Evolutionary conservation across 805 yeast genomes (phyloP), one percentile per base, ranked within the genome.

Genomic region (Clavispora santaluciae): DNA sequence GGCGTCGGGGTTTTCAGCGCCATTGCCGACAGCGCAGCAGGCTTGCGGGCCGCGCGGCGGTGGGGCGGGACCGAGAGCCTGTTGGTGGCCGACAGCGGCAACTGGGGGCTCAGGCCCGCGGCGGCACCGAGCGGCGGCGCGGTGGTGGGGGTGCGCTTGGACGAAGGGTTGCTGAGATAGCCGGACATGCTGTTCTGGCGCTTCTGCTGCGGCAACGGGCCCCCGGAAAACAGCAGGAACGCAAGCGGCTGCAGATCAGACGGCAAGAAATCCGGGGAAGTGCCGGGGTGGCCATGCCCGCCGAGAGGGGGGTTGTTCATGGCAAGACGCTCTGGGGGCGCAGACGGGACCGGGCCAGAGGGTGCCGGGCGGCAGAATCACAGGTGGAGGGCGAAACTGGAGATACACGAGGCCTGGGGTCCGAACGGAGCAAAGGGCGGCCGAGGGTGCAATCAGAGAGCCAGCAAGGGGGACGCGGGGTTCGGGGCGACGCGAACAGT

Each of bases 101-200:
- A 29, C 33, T 46, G 45, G n/a, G 44, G 39, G 35, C 48, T 46
- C 13, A 39, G 33, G 16, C 40, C 50, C 25, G 46, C 43, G 48
- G 47, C 49, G 39, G 45, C 26, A 11, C 46, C 45, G 20, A 45
- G 44, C 41, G 44, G 50, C 47, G 38, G 48, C 22, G 48, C 48
- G 37, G 47, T 49, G 36, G 43, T 48, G 42, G 67, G 61, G n/a
- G 55, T 53, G 33, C 73, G 52, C 42, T 68, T 68, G 49, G 59
- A 62, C 35, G 70, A 53, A 40, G 59, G 60, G 40, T 53, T 55
- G 35, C 54, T 50, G 55, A 61, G 47, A 43, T 62, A 58, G 34
- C 61, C 60, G 4, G 69, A 60, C 48, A 63, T 48, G 56, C 70
- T 64, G 46, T 57, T 64, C 43, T 68, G 73, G 41, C 73, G 65